Evolutionary conservation across 345 rosid species (phyloP), one percentile per base, ranked within the genome.

Genomic region (Arabidopsis suecica): DNA sequence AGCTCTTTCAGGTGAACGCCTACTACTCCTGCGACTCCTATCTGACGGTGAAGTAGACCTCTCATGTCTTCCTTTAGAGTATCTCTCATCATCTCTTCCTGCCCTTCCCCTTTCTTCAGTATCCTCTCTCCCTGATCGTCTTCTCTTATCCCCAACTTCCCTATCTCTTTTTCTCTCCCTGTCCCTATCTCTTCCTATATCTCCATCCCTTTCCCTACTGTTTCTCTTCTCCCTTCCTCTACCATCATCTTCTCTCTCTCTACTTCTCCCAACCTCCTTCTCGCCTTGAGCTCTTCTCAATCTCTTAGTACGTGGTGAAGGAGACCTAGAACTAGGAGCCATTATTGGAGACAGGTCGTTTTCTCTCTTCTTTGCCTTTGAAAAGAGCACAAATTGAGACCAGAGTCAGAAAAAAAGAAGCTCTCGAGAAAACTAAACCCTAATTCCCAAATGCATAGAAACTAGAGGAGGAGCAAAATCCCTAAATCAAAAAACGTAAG

Each of bases 261-360:
- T 61, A 22, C 69, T 81, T 77, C 81, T 83, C 69, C 83, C 88
- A 62, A 40, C 74, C 45, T 81, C 89, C 50, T 79, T 84, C 61
- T 85, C 97, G 38, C 74, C 82, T 72, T 82, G 83, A 34, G 82
- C 83, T 78, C 84, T 84, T 78, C 82, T 84, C 76, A 92, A 40
- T 50, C 89, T 84, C 79, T 85, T 89, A 2, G 90, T 84, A 33
- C 82, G 83, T 0, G 90, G 97, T 60, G 97, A 90, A 69, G 93
- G 96, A 69, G 97, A 94, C 57, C 75, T 78, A 13, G 88, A 81
- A 45, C 61, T 67, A 41, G 80, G 86, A 40, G 84, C 91, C 96
- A 88, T 90, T 25, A 50, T 34, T 44, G 37, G 73, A 72, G 49
- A 30, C 42, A 41, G 12, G 32, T 2, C 47, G 4, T 20, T 44